Base-by-base conservation (phyloP, 1,284 basidiomycete species). In the Pseudozyma tsukubaensis region DNA sequence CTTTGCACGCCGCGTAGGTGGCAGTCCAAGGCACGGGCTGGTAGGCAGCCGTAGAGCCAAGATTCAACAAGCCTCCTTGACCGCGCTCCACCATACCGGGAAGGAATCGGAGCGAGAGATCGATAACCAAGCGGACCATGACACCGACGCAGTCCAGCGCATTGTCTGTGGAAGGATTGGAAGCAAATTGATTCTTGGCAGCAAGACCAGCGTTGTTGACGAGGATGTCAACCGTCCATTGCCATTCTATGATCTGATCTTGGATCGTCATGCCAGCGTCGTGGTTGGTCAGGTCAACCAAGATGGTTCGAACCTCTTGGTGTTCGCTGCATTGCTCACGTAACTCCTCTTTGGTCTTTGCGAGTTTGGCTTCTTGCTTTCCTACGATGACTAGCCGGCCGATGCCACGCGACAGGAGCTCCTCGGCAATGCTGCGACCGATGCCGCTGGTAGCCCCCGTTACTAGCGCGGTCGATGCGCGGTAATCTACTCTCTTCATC, bases 1-100 rank as follows among this genome's bases (percentile, higher is more conserved):
- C 49, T 50, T 50, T 50, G 49, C 49, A 50, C 4, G 49, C 49
- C 18, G 49, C 49, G 16, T 50, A 50, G 5, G 49, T 50, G 32
- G 49, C 49, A 7, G 49, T 50, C 49, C 49, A 50, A 5, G 49
- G 49, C 32, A 50, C 49, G 3, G 49, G 49, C 34, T 50, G 49
- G 35, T 37, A 50, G 5, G 34, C 49, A 8, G 49, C 49, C 7
- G 49, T 50, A 5, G 49, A 50, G 9, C 49, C 49, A 18, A 50
- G n/a, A 18, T 50, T 50, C 5, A 50, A 35, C 49, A 50, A 18
- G 18, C 39, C 39, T 13, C 39, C 39, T 3, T 40, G 12, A 13
- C 39, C 39, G 10, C 45, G 16, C 45, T 47, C 18, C 4, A 47
- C 45, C 45, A 47, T 50, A 36, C 48, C 48, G 13, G 48, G 29